Evolutionary conservation across 441 rosid genomes (phyloP), one percentile per base, ranked within the genome.

Genomic region (Geranium incanum): DNA sequence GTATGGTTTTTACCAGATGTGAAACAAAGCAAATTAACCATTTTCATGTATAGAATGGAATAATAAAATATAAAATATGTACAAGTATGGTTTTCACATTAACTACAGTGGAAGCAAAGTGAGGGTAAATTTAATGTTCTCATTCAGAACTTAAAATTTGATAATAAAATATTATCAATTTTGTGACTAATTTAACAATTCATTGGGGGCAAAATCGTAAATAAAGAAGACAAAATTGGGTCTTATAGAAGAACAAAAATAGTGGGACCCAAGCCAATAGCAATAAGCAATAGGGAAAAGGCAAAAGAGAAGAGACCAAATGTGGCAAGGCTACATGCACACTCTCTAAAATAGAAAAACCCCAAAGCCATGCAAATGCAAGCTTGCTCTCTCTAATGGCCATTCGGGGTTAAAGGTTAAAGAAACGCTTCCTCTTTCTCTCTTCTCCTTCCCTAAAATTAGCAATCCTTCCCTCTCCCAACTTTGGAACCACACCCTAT

Each of bases 291-390:
- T 28, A 28, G 33, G 5, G 9, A 59, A 62, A 9, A 16, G 33
- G 13, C 11, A 62, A 62, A 62, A 55, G 18, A 13, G 19, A 62
- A 18, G 36, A 18, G 9, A 62, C 68, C 72, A 71, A 76, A 68
- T 59, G 67, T 45, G 65, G 21, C 60, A 69, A 71, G 78, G 82
- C 75, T 73, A 80, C 92, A 84, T 85, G 91, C 87, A 87, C 52
- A 45, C 74, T 68, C 75, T 75, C 75, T 57, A 87, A 80, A 81
- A 13, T 83, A 78, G 87, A 84, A 84, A 76, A 81, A 7, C 66
- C 66, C 28, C 93, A 87, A 82, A 86, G 87, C 86, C 95, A 89
- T 86, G 96, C 96, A 89, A 84, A 82, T 83, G 77, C 43, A 39
- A 12, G 45, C 38, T 73, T 69, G 72, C 52, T 45, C 52, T 45